Base-by-base conservation (phyloP, 768 basidiomycete species). In the Galerina marginata region DNA sequence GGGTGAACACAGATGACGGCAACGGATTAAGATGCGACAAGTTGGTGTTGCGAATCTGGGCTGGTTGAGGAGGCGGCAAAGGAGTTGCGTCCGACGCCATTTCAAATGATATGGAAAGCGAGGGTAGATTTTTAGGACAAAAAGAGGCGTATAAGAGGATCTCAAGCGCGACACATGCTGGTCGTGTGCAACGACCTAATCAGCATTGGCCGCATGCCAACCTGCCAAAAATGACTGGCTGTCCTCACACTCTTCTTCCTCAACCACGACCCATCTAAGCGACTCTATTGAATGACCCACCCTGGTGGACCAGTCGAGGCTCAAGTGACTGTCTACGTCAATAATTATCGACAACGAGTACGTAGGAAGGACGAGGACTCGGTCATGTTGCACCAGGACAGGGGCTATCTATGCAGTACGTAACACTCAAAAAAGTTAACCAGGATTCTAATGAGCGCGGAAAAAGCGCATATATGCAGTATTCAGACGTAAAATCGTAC, bases 1-100 rank as follows among this genome's bases (percentile, higher is more conserved):
- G 82, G 4, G 92, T 94, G 72, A 91, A 88, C n/a, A 96, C 95
- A 11, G 91, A 94, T 2, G 88, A 80, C 11, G 93, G 92, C 12
- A 93, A 79, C 11, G 78, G 74, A 46, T 78, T 69, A 61, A 79
- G 68, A 40, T 81, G 77, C 2, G 75, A 71, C 26, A 65, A 63
- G 61, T 76, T 81, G 40, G 69, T 67, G 67, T 80, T 78, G 16
- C 43, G 56, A 7, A 58, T 51, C 20, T 71, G 69, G 4, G 76
- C 75, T 16, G 75, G 75, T 61, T 76, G 76, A 9, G 79, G 70
- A 7, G 74, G 77, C 7, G 73, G 64, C n/a, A 69, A 67, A 38
- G 75, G 73, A 37, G 37, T 50, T 7, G 47, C 15, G 14, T 43
- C 26, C 15, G 53, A 60, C 37, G 59, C 38, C 59, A 60, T 60